Conservation (phyloP, 768 basidiomycete genomes). For the Leccinellum albellum region DNA sequence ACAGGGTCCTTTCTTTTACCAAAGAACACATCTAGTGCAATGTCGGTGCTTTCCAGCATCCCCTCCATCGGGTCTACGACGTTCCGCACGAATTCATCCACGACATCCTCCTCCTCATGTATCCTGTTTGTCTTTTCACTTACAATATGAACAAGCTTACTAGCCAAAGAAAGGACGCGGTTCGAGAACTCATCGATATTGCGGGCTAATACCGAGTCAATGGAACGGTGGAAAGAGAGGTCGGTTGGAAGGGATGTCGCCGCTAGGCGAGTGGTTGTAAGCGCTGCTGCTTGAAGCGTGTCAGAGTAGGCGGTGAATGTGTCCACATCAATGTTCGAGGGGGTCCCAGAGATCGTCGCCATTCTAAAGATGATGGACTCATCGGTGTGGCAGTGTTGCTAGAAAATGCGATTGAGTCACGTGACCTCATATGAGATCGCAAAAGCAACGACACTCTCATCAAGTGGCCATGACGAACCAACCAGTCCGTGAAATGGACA, state of each 20-base stretch:
- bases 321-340: constrained; percentile 17
- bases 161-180: constrained; percentile 62
- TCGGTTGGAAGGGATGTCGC: constrained; percentile 63
- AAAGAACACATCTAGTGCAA: constrained; percentile 71
- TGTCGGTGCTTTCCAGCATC: constrained; percentile 82
- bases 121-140: constrained; percentile 39
- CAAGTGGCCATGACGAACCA: not conserved
- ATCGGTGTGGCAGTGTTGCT: not conserved
- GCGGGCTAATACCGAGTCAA: constrained; percentile 66
- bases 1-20: constrained; percentile 67
- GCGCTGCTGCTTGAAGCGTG: constrained; percentile 54
- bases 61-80: constrained; percentile 85
- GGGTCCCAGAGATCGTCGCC: constrained; percentile 3
- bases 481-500: not conserved
- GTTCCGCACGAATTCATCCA: constrained; percentile 74
- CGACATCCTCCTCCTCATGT: constrained; percentile 71
- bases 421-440: not conserved
- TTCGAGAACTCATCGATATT: constrained; percentile 69
- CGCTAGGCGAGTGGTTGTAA: constrained; percentile 61
- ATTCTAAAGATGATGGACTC: constrained; percentile 5
- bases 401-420: constrained; percentile 8
- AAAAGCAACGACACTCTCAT: not conserved
- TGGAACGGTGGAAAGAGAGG: constrained; percentile 84
- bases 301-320: constrained; percentile 54
- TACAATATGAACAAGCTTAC: constrained; percentile 55